Base-by-base conservation (phyloP, 208 protist species). In the Tritrichomonas musculus region DNA sequence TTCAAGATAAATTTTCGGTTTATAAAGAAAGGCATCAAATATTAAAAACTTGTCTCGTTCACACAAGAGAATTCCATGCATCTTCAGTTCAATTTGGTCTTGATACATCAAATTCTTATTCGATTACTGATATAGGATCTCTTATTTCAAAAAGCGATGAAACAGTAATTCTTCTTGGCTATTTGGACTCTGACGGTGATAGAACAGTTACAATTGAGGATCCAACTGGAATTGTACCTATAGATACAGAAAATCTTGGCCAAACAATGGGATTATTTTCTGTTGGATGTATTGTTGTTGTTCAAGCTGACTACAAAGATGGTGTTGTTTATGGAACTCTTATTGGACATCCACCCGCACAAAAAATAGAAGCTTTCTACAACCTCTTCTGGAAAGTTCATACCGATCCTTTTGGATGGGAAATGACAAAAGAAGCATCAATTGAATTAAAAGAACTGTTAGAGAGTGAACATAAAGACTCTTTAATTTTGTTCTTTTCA, bases 401-500 rank as follows among this genome's bases (percentile, higher is more conserved):
- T 39, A 53, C 1, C n/a, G 73, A 84, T 84, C 73, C 73, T 13
- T 84, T 84, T 53, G 73, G 73, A 53, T 84, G 73, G 73, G 41
- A 53, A 17, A 4, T 84, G 17, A 84, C 27, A 3, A 49, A 53
- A 27, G 73, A 84, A 9, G 8, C 73, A 2, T 39, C 36, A 20
- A 84, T 8, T 49, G 36, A 84, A 30, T 84, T 84, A 44, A 1
- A 84, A 53, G 41, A 44, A 47, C 8, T 84, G 1, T 53, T 53
- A 53, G 9, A 84, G 1, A 53, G 3, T n/a, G 41, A 84, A 53
- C 73, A 84, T 84, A 44, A 49, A 53, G n/a, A 84, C 14, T 49
- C 73, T 33, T n/a, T 84, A 3, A 20, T 84, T 49, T n/a, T 53
- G 8, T 9, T 84, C 22, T 84, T 84, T 44, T 84, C 73, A 39